These are phyloP conservation scores for Ceratobasidium sp. DNA, from an alignment of 1,284 basidiomycete genomes.

Conservation along the genomic window DNA sequence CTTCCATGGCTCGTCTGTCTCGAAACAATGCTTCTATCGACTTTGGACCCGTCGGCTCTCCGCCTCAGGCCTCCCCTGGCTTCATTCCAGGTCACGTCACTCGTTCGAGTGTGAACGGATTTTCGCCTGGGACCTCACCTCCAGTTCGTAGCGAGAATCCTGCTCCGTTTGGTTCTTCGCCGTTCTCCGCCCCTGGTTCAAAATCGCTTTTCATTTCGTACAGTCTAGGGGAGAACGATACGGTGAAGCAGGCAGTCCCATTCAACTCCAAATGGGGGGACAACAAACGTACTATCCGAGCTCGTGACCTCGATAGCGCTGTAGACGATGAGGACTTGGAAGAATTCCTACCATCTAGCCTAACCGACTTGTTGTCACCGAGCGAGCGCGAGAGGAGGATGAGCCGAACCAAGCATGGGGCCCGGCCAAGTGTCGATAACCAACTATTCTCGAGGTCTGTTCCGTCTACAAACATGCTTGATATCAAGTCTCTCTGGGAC, in stretches of 20 bases:
- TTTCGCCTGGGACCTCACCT: conserved; percentile 66
- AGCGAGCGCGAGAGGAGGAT: conserved; percentile 81
- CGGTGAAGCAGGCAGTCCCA: conserved; percentile 46
- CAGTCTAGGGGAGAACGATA: conserved; percentile 52
- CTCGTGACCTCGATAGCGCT: conserved; percentile 54
- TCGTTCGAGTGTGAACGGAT: conserved; percentile 55
- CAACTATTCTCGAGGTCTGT: conserved; percentile 75
- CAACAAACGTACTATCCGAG: conserved; percentile 51
- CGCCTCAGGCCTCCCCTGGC: conserved; percentile 60
- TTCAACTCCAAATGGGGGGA: conserved; percentile 44
- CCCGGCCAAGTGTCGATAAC: conserved; percentile 49
- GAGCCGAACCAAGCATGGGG: conserved; percentile 68
- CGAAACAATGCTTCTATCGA: conserved; percentile 55
- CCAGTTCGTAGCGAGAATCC: conserved; percentile 43
- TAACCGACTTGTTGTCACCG: conserved; percentile 88
- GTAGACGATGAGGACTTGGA: conserved; percentile 82
- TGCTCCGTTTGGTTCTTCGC: conserved; percentile 57
- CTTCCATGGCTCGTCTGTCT: conserved; percentile 53
- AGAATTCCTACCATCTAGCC: conserved; percentile 84
- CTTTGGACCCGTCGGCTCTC: conserved; percentile 81
- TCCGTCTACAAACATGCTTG: conserved; percentile 74
- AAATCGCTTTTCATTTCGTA: conserved; percentile 66
- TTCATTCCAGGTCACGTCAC: conserved; percentile 42
- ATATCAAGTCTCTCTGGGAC: conserved; percentile 79
- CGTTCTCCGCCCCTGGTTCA: conserved; percentile 74